phyloP scores from a whole-genome alignment of 495 filamentous ascomycete genomes.

The Penicillium psychrofluorescens region DNA sequence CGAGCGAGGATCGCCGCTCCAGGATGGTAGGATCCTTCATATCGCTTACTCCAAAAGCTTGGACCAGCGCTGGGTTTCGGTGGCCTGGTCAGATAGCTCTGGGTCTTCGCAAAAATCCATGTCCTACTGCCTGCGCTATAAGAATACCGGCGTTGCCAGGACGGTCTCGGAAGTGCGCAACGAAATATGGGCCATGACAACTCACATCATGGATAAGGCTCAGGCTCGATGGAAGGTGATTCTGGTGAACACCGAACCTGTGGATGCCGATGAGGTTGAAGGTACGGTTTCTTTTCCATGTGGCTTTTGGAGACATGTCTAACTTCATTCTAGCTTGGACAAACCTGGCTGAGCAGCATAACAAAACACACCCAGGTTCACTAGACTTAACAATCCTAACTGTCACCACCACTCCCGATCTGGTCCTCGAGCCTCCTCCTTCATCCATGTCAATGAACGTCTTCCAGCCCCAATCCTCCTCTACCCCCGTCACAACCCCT shows the following conservation, averaged over 20 bases:
- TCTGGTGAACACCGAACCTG: constrained; percentile 63
- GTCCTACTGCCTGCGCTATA: constrained; percentile 69
- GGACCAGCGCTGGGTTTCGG: constrained; percentile 81
- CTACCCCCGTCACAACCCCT: constrained; percentile 39
- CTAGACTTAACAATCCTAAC: constrained; percentile 53
- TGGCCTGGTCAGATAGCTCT: constrained; percentile 84
- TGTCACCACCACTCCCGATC: constrained; percentile 57
- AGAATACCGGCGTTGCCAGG: constrained; percentile 47
- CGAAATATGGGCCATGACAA: constrained; percentile 83
- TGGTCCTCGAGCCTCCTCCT: constrained; percentile 45
- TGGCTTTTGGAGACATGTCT: not conserved
- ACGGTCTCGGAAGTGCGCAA: constrained; percentile 55
- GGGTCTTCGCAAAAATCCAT: constrained; percentile 71
- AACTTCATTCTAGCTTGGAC: constrained; percentile 30
- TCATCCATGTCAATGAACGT: constrained; percentile 23
- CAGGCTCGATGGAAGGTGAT: constrained; percentile 77
- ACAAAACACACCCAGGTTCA: constrained; percentile 38
- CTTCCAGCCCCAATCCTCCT: constrained; percentile 27
- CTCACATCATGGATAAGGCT: constrained; percentile 61
- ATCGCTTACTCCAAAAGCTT: constrained; percentile 76
- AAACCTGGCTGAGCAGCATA: constrained; percentile 34
- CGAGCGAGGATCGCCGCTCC: constrained; percentile 53
- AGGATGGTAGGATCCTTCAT: constrained; percentile 79
- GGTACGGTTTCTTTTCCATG: constrained; percentile 17
- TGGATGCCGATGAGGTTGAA: constrained; percentile 70